These are phyloP conservation scores for Trypanosoma boissoni DNA, from an alignment of 208 protist species.

Conservation along the genomic window DNA sequence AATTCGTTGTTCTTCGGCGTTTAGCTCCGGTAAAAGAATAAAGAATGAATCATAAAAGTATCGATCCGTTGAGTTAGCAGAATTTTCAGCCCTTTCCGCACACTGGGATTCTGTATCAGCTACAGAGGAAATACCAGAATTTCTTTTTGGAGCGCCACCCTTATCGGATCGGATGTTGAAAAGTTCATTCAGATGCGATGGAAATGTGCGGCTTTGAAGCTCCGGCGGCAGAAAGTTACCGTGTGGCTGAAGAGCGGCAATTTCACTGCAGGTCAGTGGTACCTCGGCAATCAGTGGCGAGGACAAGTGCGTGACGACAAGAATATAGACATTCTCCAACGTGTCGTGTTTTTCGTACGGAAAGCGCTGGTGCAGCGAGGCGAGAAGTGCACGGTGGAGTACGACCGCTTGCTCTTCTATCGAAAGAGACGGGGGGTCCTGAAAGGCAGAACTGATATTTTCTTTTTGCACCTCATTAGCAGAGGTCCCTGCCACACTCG, in stretches of 20 bases:
- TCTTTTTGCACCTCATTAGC: not conserved
- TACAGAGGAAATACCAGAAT: not conserved
- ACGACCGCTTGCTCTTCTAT: constrained; percentile 45
- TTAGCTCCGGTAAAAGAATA: constrained; percentile 53
- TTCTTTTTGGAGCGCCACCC: not conserved
- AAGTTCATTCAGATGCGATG: constrained; percentile 51
- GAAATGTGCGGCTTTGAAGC: constrained; percentile 50
- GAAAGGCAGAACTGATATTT: constrained; percentile 2
- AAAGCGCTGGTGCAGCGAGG: constrained; percentile 46
- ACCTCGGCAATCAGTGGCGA: constrained; percentile 28
- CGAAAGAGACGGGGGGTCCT: constrained; percentile 31
- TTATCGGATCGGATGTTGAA: constrained; percentile 29
- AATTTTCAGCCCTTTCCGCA: not conserved
- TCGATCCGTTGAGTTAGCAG: not conserved
- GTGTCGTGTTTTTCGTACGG: constrained; percentile 62
- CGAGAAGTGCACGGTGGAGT: constrained; percentile 56
- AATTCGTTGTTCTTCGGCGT: constrained; percentile 24
- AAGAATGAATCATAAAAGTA: constrained; percentile 59
- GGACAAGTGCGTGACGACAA: constrained; percentile 56
- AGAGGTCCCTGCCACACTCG: not conserved
- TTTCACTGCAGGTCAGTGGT: constrained; percentile 34
- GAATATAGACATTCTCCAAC: constrained; percentile 61
- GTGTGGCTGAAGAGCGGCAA: constrained; percentile 29
- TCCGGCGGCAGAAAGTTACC: constrained; percentile 41
- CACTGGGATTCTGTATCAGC: not conserved